Conservation (phyloP, 2,329 filamentous ascomycete species). For the Aspergillus floridensis region DNA sequence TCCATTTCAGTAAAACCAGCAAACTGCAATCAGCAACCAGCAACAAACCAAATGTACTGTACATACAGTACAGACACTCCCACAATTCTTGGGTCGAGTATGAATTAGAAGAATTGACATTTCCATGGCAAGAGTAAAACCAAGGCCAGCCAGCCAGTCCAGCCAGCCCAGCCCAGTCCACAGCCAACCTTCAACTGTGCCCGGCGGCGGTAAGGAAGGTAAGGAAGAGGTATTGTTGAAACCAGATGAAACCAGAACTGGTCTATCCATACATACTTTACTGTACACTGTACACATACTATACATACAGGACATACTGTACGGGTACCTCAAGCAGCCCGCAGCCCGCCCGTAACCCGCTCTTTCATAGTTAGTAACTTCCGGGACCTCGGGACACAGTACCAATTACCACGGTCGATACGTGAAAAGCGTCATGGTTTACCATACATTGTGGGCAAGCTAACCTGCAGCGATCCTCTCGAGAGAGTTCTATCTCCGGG, state of each 20-base stretch:
- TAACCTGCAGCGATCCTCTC: conserved; percentile 23
- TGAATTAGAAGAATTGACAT: not conserved
- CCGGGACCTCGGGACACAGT: conserved; percentile 9
- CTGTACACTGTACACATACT: too few relatives aligned
- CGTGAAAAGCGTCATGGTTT: conserved; percentile 20
- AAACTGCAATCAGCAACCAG: too few relatives aligned
- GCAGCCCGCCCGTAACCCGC: conserved; percentile 2
- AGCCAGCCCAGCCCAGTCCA: conserved; percentile 8
- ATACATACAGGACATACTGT: conserved; percentile 1
- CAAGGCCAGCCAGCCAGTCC: not conserved
- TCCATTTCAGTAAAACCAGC: not conserved
- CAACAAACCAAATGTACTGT: not conserved
- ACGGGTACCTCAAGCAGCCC: conserved; percentile 3
- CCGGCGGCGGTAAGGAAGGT: not conserved
- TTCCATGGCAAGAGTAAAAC: not conserved
- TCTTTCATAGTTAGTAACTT: not conserved
- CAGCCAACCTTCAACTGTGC: not conserved
- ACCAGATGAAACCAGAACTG: conserved; percentile 19
- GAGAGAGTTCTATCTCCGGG: conserved; percentile 27
- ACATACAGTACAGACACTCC: not conserved
- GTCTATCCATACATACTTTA: conserved; percentile 10
- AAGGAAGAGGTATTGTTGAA: conserved; percentile 12
- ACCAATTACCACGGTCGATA: conserved; percentile 15
- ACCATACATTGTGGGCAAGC: conserved; percentile 22
- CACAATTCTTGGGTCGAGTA: too few relatives aligned